These are phyloP conservation scores for Agrocybe chaxingu DNA, from an alignment of 768 basidiomycete genomes.

Conservation along the genomic window DNA sequence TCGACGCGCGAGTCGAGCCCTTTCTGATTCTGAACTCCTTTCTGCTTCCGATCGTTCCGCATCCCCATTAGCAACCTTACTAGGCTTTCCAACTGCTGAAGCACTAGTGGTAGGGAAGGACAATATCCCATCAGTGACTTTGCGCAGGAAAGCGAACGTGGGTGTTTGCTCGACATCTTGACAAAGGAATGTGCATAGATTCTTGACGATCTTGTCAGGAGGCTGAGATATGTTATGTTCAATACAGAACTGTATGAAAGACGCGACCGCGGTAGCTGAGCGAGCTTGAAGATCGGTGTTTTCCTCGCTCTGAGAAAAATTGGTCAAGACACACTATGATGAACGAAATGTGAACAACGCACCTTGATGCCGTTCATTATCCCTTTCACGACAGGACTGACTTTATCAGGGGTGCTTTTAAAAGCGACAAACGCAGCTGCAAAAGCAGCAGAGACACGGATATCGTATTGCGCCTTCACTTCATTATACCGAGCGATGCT, in stretches of 20 bases:
- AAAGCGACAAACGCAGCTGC: slow-evolving; percentile 91
- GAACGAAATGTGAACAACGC: slow-evolving; percentile 13
- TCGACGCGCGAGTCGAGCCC: slow-evolving; percentile 71
- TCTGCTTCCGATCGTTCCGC: slow-evolving; percentile 36
- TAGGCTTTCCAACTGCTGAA: slow-evolving; percentile 22
- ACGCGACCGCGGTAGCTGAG: slow-evolving; percentile 81
- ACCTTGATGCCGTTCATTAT: slow-evolving; percentile 99
- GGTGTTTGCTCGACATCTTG: slow-evolving; percentile 89
- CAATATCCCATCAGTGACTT: slow-evolving; percentile 67
- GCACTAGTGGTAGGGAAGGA: slow-evolving; percentile 55
- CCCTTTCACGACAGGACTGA: slow-evolving; percentile 94
- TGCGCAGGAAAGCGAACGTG: slow-evolving; percentile 71
- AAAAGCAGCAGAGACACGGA: slow-evolving; percentile 84
- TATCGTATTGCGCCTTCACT: slow-evolving; percentile 82
- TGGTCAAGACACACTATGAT: slow-evolving; percentile 5
- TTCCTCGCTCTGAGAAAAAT: slow-evolving; percentile 66
- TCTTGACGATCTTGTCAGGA: slow-evolving; percentile 94
- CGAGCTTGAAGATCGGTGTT: slow-evolving; percentile 86
- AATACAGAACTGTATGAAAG: slow-evolving; percentile 85
- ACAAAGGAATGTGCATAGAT: slow-evolving; percentile 94
- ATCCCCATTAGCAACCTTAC: slow-evolving; percentile 26
- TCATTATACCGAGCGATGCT: slow-evolving; percentile 80
- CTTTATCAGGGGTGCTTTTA: slow-evolving; percentile 82
- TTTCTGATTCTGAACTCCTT: slow-evolving; percentile 54
- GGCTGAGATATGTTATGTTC: slow-evolving; percentile 74